phyloP scores from a whole-genome alignment of 2,329 filamentous ascomycete species.

The Trichoderma sp. region DNA sequence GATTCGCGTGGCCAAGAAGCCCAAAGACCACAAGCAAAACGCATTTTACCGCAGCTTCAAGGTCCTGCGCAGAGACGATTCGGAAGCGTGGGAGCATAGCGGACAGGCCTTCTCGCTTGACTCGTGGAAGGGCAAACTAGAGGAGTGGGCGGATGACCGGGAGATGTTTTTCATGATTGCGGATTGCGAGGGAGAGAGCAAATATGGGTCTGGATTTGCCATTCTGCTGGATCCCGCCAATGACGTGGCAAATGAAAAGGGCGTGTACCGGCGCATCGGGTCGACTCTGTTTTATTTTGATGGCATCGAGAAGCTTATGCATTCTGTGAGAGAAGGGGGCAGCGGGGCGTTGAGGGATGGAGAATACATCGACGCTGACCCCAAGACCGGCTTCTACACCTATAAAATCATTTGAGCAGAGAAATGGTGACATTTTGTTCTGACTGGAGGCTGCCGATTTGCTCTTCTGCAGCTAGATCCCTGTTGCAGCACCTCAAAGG shows the following conservation, averaged over 20 bases:
- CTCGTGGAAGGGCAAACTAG: constrained; percentile 8
- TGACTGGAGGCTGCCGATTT: neutral
- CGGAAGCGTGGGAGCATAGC: constrained; percentile 6
- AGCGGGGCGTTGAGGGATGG: neutral
- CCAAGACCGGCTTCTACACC: neutral
- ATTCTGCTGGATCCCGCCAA: constrained; percentile 3
- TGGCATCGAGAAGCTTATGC: constrained; percentile 2
- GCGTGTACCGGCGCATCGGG: constrained; percentile 8
- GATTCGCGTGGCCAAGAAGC: neutral
- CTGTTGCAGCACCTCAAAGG: neutral
- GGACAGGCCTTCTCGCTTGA: constrained; percentile 14
- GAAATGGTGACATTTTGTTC: neutral
- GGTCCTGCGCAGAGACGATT: neutral
- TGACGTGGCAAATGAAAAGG: neutral
- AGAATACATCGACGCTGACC: neutral
- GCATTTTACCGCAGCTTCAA: neutral
- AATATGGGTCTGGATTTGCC: constrained; percentile 5
- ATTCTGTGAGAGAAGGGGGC: neutral
- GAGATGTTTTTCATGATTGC: constrained; percentile 21
- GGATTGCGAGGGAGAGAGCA: neutral
- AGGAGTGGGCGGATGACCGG: constrained; percentile 8
- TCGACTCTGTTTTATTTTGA: constrained; percentile 6
- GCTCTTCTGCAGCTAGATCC: neutral
- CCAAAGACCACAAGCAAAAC: constrained; percentile 1
- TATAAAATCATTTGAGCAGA: constrained; percentile 2